These are phyloP conservation scores for Clathrospora elynae DNA, from an alignment of 2,329 filamentous ascomycete species.

Conservation along the genomic window DNA sequence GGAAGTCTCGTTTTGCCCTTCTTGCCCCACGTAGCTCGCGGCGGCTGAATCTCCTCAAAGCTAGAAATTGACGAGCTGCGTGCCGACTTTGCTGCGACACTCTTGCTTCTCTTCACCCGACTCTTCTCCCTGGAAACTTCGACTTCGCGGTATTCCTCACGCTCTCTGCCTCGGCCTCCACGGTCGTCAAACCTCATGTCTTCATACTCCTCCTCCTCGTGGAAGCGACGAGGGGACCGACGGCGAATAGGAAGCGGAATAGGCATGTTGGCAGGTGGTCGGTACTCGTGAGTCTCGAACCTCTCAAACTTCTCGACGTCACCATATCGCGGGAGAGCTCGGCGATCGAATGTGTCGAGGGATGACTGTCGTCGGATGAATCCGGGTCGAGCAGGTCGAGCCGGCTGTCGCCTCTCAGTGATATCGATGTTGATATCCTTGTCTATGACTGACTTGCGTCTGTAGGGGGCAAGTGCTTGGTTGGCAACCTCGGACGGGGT, in stretches of 20 bases:
- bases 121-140: conserved; percentile 56
- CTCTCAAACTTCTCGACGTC: conserved; percentile 57
- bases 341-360: conserved; percentile 86
- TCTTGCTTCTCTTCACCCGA: conserved; percentile 36
- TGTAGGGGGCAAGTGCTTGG: conserved; percentile 62
- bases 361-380: conserved; percentile 83
- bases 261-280: conserved; percentile 70
- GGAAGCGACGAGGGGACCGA: conserved; percentile 58
- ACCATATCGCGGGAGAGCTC: conserved; percentile 63
- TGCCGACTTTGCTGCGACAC: conserved; percentile 36
- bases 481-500: conserved; percentile 55
- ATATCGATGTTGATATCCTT: conserved; percentile 56
- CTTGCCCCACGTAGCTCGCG: conserved; percentile 49
- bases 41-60: conserved; percentile 48
- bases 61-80: conserved; percentile 51
- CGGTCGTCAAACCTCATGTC: conserved; percentile 56
- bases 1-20: conserved; percentile 92
- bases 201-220: conserved; percentile 71
- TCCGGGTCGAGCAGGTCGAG: conserved; percentile 70
- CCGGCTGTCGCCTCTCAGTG: conserved; percentile 54
- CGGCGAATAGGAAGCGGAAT: conserved; percentile 65
- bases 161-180: conserved; percentile 30
- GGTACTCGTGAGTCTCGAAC: conserved; percentile 57
- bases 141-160: conserved; percentile 56
- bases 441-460: conserved; percentile 63